A percentile compares a stretch with the other conserved stretches of the same genome.
These are phyloP conservation scores for Chalara sp. DNA, from an alignment of 2,329 filamentous ascomycete species.

Conservation along the genomic window DNA sequence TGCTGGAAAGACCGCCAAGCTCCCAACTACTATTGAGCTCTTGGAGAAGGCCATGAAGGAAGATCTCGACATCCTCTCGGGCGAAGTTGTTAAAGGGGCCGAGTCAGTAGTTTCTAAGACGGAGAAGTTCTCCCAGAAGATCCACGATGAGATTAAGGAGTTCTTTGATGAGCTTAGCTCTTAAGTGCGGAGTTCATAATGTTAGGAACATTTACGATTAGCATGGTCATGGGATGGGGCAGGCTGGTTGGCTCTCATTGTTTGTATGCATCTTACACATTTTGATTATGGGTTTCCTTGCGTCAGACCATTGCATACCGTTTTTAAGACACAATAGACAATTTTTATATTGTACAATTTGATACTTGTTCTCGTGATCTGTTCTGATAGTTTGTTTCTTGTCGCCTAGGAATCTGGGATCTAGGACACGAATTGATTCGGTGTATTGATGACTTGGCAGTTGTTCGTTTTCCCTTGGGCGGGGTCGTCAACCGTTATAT, in stretches of 20 bases:
- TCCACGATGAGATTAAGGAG: conserved; percentile 54
- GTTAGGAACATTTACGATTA: conserved; percentile 5
- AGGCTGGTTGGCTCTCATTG: conserved; percentile 19
- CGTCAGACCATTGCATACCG: neutral
- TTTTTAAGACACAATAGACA: too few relatives aligned
- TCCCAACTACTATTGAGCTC: conserved; percentile 49
- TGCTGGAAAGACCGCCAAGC: conserved; percentile 36
- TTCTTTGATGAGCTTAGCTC: conserved; percentile 44
- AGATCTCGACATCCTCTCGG: conserved; percentile 48
- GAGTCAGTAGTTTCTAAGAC: conserved; percentile 48
- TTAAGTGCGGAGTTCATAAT: conserved; percentile 8
- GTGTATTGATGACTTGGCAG: too few relatives aligned
- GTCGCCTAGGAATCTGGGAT: too few relatives aligned
- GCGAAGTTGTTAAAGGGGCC: conserved; percentile 47
- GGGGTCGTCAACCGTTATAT: too few relatives aligned
- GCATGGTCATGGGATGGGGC: conserved; percentile 23
- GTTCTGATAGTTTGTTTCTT: too few relatives aligned
- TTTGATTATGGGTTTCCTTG: conserved; percentile 25
- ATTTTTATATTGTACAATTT: too few relatives aligned
- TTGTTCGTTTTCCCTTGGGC: too few relatives aligned
- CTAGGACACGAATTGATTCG: too few relatives aligned
- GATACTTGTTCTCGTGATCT: too few relatives aligned
- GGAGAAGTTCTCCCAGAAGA: conserved; percentile 56
- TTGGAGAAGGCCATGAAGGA: conserved; percentile 54
- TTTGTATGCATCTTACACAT: conserved; percentile 18